A percentile compares a stretch with the other conserved stretches of the same genome.
These are phyloP conservation scores for Podila minutissima DNA, from an alignment of 192 early-diverging fungal species.

Conservation along the genomic window DNA sequence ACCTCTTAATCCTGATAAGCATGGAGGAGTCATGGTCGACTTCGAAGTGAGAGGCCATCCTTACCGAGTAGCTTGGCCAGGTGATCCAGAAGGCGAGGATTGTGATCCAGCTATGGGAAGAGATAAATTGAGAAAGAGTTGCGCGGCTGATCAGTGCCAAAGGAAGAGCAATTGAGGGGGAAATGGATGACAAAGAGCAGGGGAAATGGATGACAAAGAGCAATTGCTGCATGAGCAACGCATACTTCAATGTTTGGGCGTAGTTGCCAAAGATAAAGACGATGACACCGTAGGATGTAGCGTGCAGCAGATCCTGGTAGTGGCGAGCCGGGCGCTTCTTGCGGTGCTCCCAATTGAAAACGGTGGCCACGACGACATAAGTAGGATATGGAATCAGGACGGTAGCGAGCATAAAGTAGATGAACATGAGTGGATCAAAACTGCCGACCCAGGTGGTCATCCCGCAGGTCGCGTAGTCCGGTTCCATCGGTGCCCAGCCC, in stretches of 20 bases:
- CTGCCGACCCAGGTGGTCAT: slow-evolving; percentile 56
- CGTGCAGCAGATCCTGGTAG: slow-evolving; percentile 70
- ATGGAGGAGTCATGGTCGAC: neutral
- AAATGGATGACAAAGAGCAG: neutral
- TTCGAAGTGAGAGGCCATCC: neutral
- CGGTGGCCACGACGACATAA: slow-evolving; percentile 67
- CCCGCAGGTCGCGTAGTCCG: slow-evolving; percentile 36
- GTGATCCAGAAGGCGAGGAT: slow-evolving; percentile 50
- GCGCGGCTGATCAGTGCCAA: neutral
- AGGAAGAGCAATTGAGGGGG: slow-evolving; percentile 21
- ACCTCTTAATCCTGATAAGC: neutral
- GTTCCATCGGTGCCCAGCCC: slow-evolving; percentile 50
- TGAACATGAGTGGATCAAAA: slow-evolving; percentile 59
- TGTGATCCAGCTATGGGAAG: slow-evolving; percentile 32
- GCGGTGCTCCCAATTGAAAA: slow-evolving; percentile 74
- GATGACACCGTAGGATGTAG: slow-evolving; percentile 68
- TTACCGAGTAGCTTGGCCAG: slow-evolving; percentile 50
- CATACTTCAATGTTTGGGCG: slow-evolving; percentile 69
- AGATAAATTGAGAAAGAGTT: neutral
- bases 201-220: neutral
- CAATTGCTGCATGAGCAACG: slow-evolving; percentile 1
- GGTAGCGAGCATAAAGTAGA: slow-evolving; percentile 65
- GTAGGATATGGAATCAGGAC: slow-evolving; percentile 62
- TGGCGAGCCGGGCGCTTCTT: slow-evolving; percentile 70
- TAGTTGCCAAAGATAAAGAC: slow-evolving; percentile 85